A percentile compares a stretch with the other conserved stretches of the same genome.
These are phyloP conservation scores for Saturnispora hagleri DNA, from an alignment of 805 yeast genomes.

Conservation along the genomic window DNA sequence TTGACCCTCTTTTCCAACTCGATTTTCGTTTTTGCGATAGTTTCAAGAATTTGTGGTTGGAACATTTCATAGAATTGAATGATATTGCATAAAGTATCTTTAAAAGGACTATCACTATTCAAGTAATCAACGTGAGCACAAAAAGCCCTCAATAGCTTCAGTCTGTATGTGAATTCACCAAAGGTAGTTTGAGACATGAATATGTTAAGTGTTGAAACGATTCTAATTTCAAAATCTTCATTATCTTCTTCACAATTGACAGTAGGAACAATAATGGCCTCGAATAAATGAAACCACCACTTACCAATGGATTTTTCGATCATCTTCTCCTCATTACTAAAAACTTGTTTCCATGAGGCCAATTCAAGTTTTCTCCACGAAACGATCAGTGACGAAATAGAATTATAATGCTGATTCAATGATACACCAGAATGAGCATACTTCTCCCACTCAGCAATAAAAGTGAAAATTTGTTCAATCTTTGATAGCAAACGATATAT, in stretches of 20 bases:
- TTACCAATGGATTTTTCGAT: conserved; percentile 47
- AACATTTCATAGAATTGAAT: conserved; percentile 63
- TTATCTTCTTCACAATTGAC: conserved; percentile 33
- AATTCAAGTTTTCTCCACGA: conserved; percentile 88
- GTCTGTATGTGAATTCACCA: conserved; percentile 63
- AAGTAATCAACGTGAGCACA: conserved; percentile 38
- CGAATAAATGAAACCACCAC: conserved; percentile 92
- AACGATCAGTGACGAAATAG: conserved; percentile 61
- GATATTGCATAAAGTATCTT: conserved; percentile 46
- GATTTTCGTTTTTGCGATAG: conserved; percentile 38
- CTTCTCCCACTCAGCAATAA: conserved; percentile 86
- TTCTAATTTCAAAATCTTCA: conserved; percentile 24
- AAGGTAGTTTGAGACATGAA: conserved; percentile 66
- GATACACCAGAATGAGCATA: conserved; percentile 77
- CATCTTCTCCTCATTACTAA: conserved; percentile 50
- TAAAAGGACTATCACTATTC: conserved; percentile 19
- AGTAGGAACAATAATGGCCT: conserved; percentile 53
- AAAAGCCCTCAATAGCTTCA: conserved; percentile 59
- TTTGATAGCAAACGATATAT: conserved; percentile 71
- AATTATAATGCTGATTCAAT: conserved; percentile 43
- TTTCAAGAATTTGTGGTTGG: conserved; percentile 35
- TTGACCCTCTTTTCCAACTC: conserved; percentile 66
- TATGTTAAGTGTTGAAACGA: conserved; percentile 55
- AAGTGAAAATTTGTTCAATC: conserved; percentile 77
- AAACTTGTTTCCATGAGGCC: conserved; percentile 73